Percentiles rank a stretch among this genome's conserved stretches.
These are phyloP conservation scores for Lyophyllum shimeji DNA, from an alignment of 768 basidiomycete genomes.

Conservation along the genomic window DNA sequence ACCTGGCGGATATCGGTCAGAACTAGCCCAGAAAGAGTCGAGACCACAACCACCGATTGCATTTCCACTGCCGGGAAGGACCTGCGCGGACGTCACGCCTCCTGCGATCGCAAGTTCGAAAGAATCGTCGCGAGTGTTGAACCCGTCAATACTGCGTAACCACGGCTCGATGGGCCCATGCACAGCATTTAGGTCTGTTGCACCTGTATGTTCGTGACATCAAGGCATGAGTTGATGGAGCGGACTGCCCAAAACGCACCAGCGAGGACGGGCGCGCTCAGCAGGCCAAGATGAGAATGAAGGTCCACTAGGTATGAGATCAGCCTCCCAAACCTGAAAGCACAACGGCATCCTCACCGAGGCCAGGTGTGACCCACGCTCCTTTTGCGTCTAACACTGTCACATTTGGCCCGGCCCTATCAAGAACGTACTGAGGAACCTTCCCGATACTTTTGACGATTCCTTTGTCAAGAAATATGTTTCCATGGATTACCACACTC, in stretches of 20 bases:
- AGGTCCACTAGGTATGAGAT: constrained; percentile 53
- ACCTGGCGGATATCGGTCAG: constrained; percentile 39
- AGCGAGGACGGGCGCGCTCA: constrained; percentile 58
- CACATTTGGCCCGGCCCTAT: constrained; percentile 43
- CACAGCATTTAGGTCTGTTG: constrained; percentile 60
- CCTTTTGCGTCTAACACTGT: constrained; percentile 60
- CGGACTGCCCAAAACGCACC: constrained; percentile 21
- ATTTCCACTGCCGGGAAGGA: constrained; percentile 77
- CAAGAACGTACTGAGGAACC: constrained; percentile 38
- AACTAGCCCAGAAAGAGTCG: neutral
- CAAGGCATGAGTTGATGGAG: neutral
- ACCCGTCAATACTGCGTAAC: constrained; percentile 79
- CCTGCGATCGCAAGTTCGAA: constrained; percentile 77
- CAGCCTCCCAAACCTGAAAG: constrained; percentile 17
- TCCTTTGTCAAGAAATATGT: constrained; percentile 68
- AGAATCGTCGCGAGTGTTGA: constrained; percentile 84
- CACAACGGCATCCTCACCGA: constrained; percentile 37
- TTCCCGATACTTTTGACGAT: constrained; percentile 59
- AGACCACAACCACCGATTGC: constrained; percentile 55
- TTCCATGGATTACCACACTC: constrained; percentile 56
- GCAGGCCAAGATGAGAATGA: constrained; percentile 79
- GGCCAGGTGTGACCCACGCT: constrained; percentile 68
- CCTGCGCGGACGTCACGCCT: constrained; percentile 83
- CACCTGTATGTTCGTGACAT: constrained; percentile 27
- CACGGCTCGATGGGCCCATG: constrained; percentile 74